Evolutionary conservation across 441 rosid species (phyloP).

Genomic region (Gossypium gossypioides): DNA sequence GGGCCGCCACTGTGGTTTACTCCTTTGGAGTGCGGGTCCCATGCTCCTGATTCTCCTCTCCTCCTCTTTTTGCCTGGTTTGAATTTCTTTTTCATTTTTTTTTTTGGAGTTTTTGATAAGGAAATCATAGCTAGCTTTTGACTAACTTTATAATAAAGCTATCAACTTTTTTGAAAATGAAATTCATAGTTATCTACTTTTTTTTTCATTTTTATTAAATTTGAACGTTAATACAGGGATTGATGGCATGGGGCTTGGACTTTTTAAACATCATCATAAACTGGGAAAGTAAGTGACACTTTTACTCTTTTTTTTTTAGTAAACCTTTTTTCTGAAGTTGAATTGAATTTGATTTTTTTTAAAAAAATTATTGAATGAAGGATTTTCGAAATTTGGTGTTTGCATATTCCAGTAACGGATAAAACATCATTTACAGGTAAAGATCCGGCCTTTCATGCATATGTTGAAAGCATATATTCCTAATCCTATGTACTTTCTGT

Average conservation of each 20-base stretch:
- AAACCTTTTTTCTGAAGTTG: background rate
- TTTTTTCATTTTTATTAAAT: background rate
- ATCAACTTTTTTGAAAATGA: background rate
- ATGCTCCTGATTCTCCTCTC: slow-evolving; percentile 39
- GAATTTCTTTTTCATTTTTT: background rate
- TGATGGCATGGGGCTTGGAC: slow-evolving; percentile 84
- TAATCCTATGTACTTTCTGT: background rate
- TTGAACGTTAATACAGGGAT: slow-evolving; percentile 34
- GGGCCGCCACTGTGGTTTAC: slow-evolving; percentile 75
- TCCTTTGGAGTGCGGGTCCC: slow-evolving; percentile 48
- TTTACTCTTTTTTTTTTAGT: background rate
- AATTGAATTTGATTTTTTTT: background rate
- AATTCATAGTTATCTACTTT: background rate
- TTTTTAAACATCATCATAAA: slow-evolving; percentile 44
- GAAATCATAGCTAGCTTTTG: background rate
- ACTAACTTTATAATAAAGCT: background rate
- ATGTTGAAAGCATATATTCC: background rate
- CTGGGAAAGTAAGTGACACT: slow-evolving; percentile 49
- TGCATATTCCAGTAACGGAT: slow-evolving; percentile 56
- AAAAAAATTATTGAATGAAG: slow-evolving; percentile 23
- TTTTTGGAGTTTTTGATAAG: background rate
- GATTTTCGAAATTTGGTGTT: slow-evolving; percentile 52
- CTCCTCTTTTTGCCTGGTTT: slow-evolving; percentile 62
- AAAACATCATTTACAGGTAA: slow-evolving; percentile 45
- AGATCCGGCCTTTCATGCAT: background rate